A percentile compares a stretch with the other conserved stretches of the same genome.
Evolutionary conservation across 2,329 filamentous ascomycete genomes (phyloP).

Genomic region (Microcyclosporella mali): DNA sequence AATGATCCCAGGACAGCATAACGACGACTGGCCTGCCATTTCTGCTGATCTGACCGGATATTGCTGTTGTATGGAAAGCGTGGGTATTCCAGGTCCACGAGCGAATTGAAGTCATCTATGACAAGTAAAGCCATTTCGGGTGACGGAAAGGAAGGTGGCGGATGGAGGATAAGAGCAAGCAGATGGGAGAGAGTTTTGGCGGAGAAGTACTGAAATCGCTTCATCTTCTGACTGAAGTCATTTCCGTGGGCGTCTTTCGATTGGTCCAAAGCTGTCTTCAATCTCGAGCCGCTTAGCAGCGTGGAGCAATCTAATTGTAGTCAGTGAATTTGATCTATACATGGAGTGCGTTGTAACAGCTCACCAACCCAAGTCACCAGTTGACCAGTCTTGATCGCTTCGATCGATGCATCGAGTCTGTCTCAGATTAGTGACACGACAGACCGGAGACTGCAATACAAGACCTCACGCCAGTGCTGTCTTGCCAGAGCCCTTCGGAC

Average conservation of each 20-base stretch:
- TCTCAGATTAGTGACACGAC: neutral
- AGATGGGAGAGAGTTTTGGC: constrained; percentile 54
- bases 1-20: constrained; percentile 64
- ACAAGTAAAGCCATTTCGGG: constrained; percentile 61
- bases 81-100: constrained; percentile 72
- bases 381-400: constrained; percentile 54
- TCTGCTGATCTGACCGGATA: constrained; percentile 40
- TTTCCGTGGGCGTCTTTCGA: neutral
- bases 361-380: constrained; percentile 77
- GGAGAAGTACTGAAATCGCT: neutral
- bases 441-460: neutral
- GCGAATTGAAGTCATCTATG: constrained; percentile 69
- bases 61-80: constrained; percentile 36
- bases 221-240: neutral
- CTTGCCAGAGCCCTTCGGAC: constrained; percentile 79
- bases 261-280: constrained; percentile 1
- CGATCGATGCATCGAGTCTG: constrained; percentile 65
- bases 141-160: constrained; percentile 59
- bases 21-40: constrained; percentile 45
- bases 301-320: constrained; percentile 8
- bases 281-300: constrained; percentile 6
- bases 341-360: constrained; percentile 30
- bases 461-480: constrained; percentile 60
- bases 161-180: constrained; percentile 65
- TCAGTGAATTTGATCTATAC: neutral